phyloP scores from a whole-genome alignment of 2,329 filamentous ascomycete genomes.

The Kalaharituber pfeilii region DNA sequence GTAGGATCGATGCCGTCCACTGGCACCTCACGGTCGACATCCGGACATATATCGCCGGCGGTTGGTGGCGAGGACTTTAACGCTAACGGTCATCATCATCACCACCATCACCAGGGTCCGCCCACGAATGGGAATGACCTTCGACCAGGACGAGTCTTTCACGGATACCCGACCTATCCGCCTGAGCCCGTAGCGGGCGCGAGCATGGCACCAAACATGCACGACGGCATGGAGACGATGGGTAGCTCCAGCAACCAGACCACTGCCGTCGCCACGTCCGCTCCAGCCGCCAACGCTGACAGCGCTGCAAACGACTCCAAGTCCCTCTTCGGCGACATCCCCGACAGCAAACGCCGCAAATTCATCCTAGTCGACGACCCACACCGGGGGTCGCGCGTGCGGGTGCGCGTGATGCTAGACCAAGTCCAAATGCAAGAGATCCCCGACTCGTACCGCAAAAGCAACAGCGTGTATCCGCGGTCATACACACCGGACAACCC shows the following conservation, averaged over 20 bases:
- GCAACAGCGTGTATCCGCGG: slow-evolving; percentile 74
- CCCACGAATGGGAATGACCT: slow-evolving; percentile 47
- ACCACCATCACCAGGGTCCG: slow-evolving; percentile 46
- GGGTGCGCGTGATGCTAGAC: slow-evolving; percentile 84
- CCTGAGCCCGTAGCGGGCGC: slow-evolving; percentile 38
- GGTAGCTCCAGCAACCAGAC: slow-evolving; percentile 23
- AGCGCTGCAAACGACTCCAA: slow-evolving; percentile 25
- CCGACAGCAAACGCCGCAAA: slow-evolving; percentile 80
- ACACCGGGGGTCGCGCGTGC: slow-evolving; percentile 60
- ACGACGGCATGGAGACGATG: slow-evolving; percentile 25
- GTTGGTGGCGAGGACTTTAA: slow-evolving; percentile 19
- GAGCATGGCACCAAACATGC: slow-evolving; percentile 42
- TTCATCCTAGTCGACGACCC: slow-evolving; percentile 91
- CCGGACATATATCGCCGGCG: slow-evolving; percentile 22
- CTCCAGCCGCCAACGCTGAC: slow-evolving; percentile 41
- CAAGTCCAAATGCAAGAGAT: slow-evolving; percentile 89
- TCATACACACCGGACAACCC: slow-evolving; percentile 47
- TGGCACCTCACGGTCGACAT: slow-evolving; percentile 21
- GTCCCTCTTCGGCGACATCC: slow-evolving; percentile 70
- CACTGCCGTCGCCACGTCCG: slow-evolving; percentile 19
- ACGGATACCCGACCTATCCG: slow-evolving; percentile 49
- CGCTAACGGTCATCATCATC: slow-evolving; percentile 38
- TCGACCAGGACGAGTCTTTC: slow-evolving; percentile 58
- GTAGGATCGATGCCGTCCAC: slow-evolving; percentile 21
- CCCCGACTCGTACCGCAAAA: slow-evolving; percentile 82